A percentile compares a stretch with the other conserved stretches of the same genome.
phyloP scores from a whole-genome alignment of 768 basidiomycete species.

The Tricholomella constricta region DNA sequence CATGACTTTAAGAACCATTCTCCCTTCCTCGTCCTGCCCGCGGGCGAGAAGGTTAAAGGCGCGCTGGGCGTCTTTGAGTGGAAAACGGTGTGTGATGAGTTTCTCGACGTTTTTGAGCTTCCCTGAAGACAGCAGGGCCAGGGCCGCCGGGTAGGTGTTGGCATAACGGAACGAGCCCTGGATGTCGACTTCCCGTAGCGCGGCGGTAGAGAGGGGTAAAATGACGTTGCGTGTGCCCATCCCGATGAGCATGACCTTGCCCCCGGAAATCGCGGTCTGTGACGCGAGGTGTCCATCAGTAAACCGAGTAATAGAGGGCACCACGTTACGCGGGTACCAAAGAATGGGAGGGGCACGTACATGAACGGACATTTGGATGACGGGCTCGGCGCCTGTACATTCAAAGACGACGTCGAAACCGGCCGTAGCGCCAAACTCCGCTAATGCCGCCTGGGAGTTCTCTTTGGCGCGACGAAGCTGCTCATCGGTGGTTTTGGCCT shows the following conservation, averaged over 20 bases:
- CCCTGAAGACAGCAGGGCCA: constrained; percentile 72
- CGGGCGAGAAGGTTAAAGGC: constrained; percentile 83
- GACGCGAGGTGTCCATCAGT: constrained; percentile 17
- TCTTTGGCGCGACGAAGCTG: constrained; percentile 63
- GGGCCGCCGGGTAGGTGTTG: constrained; percentile 87
- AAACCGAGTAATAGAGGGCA: constrained; percentile 6
- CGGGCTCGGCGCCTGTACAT: constrained; percentile 91
- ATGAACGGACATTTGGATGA: constrained; percentile 88
- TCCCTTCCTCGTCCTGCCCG: constrained; percentile 78
- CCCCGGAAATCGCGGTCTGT: constrained; percentile 81
- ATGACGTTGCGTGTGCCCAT: constrained; percentile 88
- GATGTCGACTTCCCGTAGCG: constrained; percentile 89
- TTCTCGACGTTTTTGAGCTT: constrained; percentile 64
- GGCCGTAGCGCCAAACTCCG: constrained; percentile 58
- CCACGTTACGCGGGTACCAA: constrained; percentile 3
- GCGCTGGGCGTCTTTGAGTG: constrained; percentile 60
- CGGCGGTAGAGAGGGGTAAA: constrained; percentile 83
- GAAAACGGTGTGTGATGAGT: constrained; percentile 79
- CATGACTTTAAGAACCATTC: constrained; percentile 90
- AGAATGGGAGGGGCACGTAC: constrained; percentile 50
- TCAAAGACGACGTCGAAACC: constrained; percentile 95
- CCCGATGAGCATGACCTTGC: constrained; percentile 91
- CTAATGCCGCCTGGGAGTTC: constrained; percentile 50
- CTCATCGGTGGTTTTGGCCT: constrained; percentile 56
- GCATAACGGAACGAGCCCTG: constrained; percentile 90